Conservation (phyloP, 768 basidiomycete species). For the Jaapia argillacea region DNA sequence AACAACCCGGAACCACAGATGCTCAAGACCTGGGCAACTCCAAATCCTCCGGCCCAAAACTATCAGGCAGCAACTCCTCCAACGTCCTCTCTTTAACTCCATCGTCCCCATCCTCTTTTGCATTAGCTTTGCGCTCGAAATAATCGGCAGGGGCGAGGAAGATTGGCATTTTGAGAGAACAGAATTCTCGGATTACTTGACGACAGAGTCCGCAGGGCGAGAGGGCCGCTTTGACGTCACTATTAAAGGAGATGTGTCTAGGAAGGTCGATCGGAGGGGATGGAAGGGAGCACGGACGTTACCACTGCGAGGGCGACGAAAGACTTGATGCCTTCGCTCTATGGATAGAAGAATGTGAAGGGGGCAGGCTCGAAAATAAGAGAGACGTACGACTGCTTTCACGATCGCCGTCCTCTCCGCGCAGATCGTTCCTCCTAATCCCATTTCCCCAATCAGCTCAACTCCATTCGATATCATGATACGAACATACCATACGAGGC, state of each 20-base stretch:
- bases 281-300: constrained; percentile 38
- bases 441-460: too few species aligned
- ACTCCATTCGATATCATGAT: neutral
- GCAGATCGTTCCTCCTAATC: constrained; percentile 84
- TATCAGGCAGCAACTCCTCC: constrained; percentile 68
- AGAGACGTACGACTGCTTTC: constrained; percentile 73
- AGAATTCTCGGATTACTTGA: constrained; percentile 86
- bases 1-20: too few species aligned
- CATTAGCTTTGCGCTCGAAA: constrained; percentile 26
- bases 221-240: constrained; percentile 55
- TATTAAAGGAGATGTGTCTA: constrained; percentile 16
- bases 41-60: constrained; percentile 84
- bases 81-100: constrained; percentile 46
- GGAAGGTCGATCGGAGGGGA: neutral
- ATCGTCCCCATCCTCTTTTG: constrained; percentile 41
- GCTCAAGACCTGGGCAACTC: constrained; percentile 29
- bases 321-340: constrained; percentile 65
- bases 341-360: neutral
- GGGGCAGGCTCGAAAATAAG: neutral
- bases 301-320: constrained; percentile 78
- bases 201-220: constrained; percentile 95
- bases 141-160: constrained; percentile 62
- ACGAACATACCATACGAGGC: constrained; percentile 65
- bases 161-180: constrained; percentile 60
- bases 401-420: constrained; percentile 92